phyloP scores from a whole-genome alignment of 1,139 yeast species.

The Yamadazyma conglobata region DNA sequence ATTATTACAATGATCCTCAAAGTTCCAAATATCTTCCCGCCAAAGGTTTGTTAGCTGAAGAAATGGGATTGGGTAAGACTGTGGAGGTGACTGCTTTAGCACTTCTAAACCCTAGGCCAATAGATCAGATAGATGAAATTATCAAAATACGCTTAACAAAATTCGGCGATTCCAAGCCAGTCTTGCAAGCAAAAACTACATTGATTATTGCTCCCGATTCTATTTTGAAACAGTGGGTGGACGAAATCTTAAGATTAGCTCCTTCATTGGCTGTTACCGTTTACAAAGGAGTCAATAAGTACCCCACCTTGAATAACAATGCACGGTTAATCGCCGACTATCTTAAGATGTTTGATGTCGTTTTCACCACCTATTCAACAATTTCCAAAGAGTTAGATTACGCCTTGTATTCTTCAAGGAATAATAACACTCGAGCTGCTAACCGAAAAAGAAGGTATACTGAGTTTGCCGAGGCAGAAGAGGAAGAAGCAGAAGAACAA shows the following conservation, averaged over 20 bases:
- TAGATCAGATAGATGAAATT: conserved; percentile 40
- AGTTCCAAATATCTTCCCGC: conserved; percentile 38
- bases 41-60: conserved; percentile 77
- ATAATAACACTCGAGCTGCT: conserved; percentile 49
- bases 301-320: conserved; percentile 41
- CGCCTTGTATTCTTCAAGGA: conserved; percentile 66
- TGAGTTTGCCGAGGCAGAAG: conserved; percentile 13
- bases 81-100: conserved; percentile 73
- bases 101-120: conserved; percentile 53
- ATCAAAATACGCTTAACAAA: conserved; percentile 32
- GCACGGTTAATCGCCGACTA: conserved; percentile 45
- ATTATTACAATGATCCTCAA: conserved; percentile 16
- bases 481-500: conserved; percentile 12
- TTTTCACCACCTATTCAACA: conserved; percentile 71
- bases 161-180: conserved; percentile 36
- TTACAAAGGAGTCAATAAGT: conserved; percentile 59
- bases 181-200: conserved; percentile 63
- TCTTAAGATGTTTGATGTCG: conserved; percentile 64
- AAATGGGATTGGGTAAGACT: conserved; percentile 96
- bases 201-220: conserved; percentile 83
- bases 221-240: conserved; percentile 78
- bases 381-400: conserved; percentile 76
- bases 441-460: conserved; percentile 13
- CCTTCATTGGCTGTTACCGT: conserved; percentile 53
- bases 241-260: conserved; percentile 63